Base-by-base conservation (phyloP, 306 rosid genomes). In the Alnus glutinosa region DNA sequence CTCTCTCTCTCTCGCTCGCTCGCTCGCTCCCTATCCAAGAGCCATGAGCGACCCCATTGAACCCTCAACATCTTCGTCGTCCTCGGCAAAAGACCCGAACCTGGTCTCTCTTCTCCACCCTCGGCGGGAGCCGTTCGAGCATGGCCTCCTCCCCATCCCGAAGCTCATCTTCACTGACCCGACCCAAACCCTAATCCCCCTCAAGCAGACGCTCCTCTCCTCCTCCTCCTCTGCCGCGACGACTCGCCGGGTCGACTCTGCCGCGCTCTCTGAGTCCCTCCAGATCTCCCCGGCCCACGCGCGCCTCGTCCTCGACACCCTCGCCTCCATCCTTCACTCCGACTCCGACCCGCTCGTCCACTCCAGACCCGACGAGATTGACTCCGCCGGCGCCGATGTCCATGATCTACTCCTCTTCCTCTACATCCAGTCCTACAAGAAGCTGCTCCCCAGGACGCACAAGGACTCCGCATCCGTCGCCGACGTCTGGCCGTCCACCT, bases 401-500 rank as follows among this genome's bases (percentile, higher is more conserved):
- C 87, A 89, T 81, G 97, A 96, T 91, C 98, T 96, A 81, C 44
- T 96, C n/a, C 55, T 96, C 44, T 93, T 93, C 78, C 89, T 96
- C 70, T 96, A 96, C 85, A 91, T 96, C 86, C 99, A 96, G 81
- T 93, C 99, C 23, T 96, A 90, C 79, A 96, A 96, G 89, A 91
- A 86, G 85, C 84, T 96, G 64, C 90, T 96, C 8, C 99, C 99
- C 0, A 82, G 98, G 70, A 91, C 97, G 75, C 99, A 93, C 83
- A 96, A 96, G 93, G 99, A 96, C 82, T 89, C 99, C 34, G 99
- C 94, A 8, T 82, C 99, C 4, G 97, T 96, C 9, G 89, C 94
- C 19, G 99, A 96, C 52, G 99, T 96, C 10, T 96, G 99, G 99
- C 99, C 99, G 39, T 96, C 99, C 2, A 93, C 98, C n/a, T 96